Conservation (phyloP, 2,329 filamentous ascomycete genomes). For the Microsporum canis region DNA sequence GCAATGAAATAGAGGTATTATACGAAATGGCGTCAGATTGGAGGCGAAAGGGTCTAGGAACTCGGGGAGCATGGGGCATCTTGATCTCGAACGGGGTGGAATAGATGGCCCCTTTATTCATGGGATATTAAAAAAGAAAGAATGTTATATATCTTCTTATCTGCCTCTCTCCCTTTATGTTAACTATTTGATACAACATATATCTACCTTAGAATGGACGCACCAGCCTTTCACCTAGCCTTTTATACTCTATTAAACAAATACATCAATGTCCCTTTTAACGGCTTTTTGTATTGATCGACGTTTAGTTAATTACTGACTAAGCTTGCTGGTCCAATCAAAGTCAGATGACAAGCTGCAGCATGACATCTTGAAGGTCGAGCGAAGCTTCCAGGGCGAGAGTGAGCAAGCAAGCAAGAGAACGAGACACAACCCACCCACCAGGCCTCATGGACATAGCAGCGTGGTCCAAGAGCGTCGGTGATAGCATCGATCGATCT, state of each 20-base stretch:
- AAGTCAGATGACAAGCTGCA: not conserved
- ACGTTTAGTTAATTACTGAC: not conserved
- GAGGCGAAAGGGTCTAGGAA: not conserved
- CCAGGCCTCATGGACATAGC: constrained; percentile 4
- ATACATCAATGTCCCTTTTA: too few species aligned
- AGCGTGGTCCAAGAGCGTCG: not conserved
- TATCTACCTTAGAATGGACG: not conserved
- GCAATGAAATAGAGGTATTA: not conserved
- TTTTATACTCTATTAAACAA: too few species aligned
- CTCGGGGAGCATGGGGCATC: not conserved
- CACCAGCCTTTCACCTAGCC: not conserved
- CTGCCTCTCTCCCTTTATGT: not conserved
- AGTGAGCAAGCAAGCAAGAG: not conserved
- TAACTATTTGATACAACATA: not conserved
- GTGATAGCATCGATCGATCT: not conserved
- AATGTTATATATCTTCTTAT: not conserved
- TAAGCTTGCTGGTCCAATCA: not conserved
- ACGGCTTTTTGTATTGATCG: too few species aligned
- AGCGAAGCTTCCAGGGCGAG: not conserved
- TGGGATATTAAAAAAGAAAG: not conserved
- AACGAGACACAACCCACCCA: not conserved
- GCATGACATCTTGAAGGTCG: not conserved
- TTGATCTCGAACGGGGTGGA: not conserved
- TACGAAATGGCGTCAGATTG: not conserved
- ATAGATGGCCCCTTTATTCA: not conserved